These are phyloP conservation scores for Jackrogersella multiformis DNA, from an alignment of 495 filamentous ascomycete genomes.

Conservation along the genomic window DNA sequence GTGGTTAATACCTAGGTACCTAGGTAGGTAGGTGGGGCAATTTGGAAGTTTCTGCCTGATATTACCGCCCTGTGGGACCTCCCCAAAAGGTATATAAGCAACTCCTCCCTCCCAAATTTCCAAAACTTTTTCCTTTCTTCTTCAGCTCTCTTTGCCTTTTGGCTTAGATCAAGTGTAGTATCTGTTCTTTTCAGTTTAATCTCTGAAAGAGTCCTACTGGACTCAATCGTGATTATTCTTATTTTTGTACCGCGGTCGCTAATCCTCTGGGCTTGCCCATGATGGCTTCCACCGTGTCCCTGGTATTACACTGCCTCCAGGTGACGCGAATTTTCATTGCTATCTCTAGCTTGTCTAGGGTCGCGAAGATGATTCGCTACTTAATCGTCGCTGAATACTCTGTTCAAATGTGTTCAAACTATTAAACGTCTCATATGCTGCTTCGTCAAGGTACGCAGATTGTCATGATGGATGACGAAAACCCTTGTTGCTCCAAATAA, in stretches of 20 bases:
- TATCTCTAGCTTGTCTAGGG: slow-evolving; percentile 58
- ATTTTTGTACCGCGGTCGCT: slow-evolving; percentile 66
- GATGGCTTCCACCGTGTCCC: slow-evolving; percentile 72
- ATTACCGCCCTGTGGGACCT: slow-evolving; percentile 27
- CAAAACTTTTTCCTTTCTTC: slow-evolving; percentile 36
- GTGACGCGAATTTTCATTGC: slow-evolving; percentile 73
- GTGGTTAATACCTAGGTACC: no score
- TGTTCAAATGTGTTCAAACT: no score
- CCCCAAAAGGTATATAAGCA: not conserved
- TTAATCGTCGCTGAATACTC: not conserved
- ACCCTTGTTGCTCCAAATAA: no score
- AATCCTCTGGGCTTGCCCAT: slow-evolving; percentile 81
- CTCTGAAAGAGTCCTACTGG: slow-evolving; percentile 63
- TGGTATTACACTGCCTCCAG: slow-evolving; percentile 81
- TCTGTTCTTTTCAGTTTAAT: slow-evolving; percentile 96
- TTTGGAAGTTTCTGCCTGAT: slow-evolving; percentile 18
- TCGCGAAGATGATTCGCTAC: slow-evolving; percentile 62
- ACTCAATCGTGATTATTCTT: slow-evolving; percentile 75
- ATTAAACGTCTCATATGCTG: no score
- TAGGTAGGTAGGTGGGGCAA: no score
- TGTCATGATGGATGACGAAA: no score
- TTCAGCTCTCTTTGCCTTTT: slow-evolving; percentile 55
- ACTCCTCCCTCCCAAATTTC: slow-evolving; percentile 28
- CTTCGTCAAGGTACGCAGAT: no score
- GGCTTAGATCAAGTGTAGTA: slow-evolving; percentile 94